These are phyloP conservation scores for Tetratostichococcus sp. DNA, from an alignment of 139 green algal species.

Conservation along the genomic window DNA sequence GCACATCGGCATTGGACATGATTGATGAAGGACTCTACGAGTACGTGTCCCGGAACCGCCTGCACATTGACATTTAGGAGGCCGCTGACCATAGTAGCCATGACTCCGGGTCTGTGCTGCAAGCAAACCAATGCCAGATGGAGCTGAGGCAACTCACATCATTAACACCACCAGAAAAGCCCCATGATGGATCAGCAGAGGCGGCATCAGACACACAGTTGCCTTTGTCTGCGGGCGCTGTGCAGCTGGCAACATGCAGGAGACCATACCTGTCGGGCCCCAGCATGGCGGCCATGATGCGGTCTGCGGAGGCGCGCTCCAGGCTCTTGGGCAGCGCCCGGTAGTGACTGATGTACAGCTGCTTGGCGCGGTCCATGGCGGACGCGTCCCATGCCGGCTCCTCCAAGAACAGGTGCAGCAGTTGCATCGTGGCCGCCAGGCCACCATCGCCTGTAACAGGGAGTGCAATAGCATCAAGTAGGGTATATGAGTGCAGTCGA, in stretches of 20 bases:
- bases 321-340: constrained; percentile 76
- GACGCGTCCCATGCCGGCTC: constrained; percentile 61
- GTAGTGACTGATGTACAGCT: constrained; percentile 71
- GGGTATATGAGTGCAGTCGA: background rate
- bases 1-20: no score
- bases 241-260: background rate
- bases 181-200: no score
- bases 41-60: constrained; percentile 75
- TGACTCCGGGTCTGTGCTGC: no score
- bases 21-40: no score
- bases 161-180: background rate
- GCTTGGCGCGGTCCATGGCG: constrained; percentile 74
- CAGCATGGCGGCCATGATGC: constrained; percentile 82
- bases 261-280: constrained; percentile 43
- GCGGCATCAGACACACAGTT: no score
- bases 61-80: no score
- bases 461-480: background rate
- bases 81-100: no score
- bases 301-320: constrained; percentile 78
- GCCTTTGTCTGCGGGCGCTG: no score
- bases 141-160: no score
- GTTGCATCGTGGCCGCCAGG: constrained; percentile 39
- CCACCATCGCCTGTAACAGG: constrained; percentile 35
- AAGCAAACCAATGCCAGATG: no score
- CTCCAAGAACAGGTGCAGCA: constrained; percentile 55